A percentile compares a stretch with the other conserved stretches of the same genome.
Conservation (phyloP, 2,329 filamentous ascomycete species). For the Leptographium procerum region DNA sequence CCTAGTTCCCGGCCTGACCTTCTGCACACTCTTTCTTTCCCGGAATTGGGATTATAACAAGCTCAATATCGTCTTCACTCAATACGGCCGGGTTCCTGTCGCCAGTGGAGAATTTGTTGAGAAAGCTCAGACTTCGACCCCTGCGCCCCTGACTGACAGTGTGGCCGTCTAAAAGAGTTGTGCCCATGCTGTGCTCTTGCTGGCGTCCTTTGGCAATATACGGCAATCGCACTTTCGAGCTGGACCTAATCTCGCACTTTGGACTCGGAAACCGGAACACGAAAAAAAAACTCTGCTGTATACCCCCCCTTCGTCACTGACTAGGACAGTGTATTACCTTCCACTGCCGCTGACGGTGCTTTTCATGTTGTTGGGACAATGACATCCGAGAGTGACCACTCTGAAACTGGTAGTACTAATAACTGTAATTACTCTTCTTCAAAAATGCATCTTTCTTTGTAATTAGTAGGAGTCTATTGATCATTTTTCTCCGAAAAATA, state of each 20-base stretch:
- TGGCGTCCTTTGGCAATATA: not conserved
- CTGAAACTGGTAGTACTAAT: not conserved
- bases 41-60: slow-evolving; percentile 38
- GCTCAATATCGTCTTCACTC: slow-evolving; percentile 42
- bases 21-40: slow-evolving; percentile 31
- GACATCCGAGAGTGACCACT: not conserved
- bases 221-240: not conserved
- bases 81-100: slow-evolving; percentile 37
- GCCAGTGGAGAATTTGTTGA: slow-evolving; percentile 30
- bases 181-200: not conserved
- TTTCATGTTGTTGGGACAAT: not conserved
- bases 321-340: not conserved
- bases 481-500: too few species aligned
- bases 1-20: slow-evolving; percentile 31
- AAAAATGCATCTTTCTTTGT: not conserved
- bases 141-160: slow-evolving; percentile 13
- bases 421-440: not conserved
- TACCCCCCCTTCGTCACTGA: not conserved
- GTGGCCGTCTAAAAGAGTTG: slow-evolving; percentile 4
- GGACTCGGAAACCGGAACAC: too few species aligned
- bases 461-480: not conserved
- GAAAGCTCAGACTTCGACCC: slow-evolving; percentile 21
- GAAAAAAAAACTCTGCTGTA: not conserved
- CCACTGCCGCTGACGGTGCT: not conserved
- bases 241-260: not conserved